phyloP scores from a whole-genome alignment of 1,284 basidiomycete genomes.

The Irpex rosettiformis region DNA sequence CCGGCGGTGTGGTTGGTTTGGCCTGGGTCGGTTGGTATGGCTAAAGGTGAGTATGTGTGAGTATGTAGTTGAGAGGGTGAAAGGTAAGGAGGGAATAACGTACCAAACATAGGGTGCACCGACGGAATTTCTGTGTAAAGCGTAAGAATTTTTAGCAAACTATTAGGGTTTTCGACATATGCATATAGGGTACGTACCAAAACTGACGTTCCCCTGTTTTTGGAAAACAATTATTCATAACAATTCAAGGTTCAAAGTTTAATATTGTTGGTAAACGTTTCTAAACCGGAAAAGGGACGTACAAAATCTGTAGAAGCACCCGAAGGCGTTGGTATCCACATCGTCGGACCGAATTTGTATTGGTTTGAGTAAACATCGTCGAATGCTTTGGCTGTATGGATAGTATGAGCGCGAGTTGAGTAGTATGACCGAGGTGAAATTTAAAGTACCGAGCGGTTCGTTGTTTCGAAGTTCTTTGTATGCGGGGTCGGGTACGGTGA shows the following conservation, averaged over 20 bases:
- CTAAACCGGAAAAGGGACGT: slow-evolving; percentile 8
- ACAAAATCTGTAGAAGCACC: slow-evolving; percentile 30
- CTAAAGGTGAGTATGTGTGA: neutral
- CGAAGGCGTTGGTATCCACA: slow-evolving; percentile 16
- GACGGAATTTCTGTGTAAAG: neutral
- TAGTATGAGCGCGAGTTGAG: neutral
- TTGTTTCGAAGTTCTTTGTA: slow-evolving; percentile 62
- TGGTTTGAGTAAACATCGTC: neutral
- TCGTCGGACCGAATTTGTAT: slow-evolving; percentile 20
- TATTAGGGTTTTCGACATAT: too few relatives aligned
- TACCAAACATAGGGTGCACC: neutral
- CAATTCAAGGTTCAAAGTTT: neutral
- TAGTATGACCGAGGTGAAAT: neutral
- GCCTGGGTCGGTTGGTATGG: neutral
- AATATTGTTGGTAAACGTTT: neutral
- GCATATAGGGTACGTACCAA: neutral
- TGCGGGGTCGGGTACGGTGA: slow-evolving; percentile 28
- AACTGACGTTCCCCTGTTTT: neutral
- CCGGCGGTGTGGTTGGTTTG: neutral
- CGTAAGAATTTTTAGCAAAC: too few relatives aligned
- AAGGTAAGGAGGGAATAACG: too few relatives aligned
- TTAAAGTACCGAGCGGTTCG: slow-evolving; percentile 44
- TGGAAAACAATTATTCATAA: neutral
- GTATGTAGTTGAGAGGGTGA: too few relatives aligned
- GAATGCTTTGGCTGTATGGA: neutral